Percentiles rank a stretch among this genome's conserved stretches.
Evolutionary conservation across 345 rosid species (phyloP).

Genomic region (Lepidium aucheri): DNA sequence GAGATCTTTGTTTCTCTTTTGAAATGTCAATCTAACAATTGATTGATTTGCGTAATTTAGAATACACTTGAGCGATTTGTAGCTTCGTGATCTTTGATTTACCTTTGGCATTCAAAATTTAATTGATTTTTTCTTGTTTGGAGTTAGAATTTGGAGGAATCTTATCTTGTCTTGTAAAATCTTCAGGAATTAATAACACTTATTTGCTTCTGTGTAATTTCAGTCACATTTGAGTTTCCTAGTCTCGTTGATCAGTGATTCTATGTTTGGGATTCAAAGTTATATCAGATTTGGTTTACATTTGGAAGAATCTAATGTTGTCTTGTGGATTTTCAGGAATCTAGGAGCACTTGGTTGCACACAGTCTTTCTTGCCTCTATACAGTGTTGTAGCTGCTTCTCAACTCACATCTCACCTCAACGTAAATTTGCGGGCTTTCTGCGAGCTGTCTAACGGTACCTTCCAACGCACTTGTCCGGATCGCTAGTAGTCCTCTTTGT

Average conservation of each 20-base stretch:
- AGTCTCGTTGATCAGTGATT: neutral
- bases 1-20: neutral
- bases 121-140: neutral
- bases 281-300: neutral
- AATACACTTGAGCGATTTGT: neutral
- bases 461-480: slow-evolving; percentile 92
- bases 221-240: neutral
- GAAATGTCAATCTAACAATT: neutral
- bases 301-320: neutral
- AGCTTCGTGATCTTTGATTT: neutral
- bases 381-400: slow-evolving; percentile 33
- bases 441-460: slow-evolving; percentile 99
- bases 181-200: too few relatives aligned
- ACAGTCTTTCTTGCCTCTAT: slow-evolving; percentile 74
- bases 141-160: neutral
- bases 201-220: neutral
- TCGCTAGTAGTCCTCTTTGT: slow-evolving; percentile 92
- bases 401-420: slow-evolving; percentile 62
- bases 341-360: slow-evolving; percentile 71
- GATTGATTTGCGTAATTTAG: neutral
- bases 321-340: slow-evolving; percentile 39
- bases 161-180: too few relatives aligned
- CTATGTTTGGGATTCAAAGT: neutral
- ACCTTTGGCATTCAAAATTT: neutral
- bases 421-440: slow-evolving; percentile 65